Base-by-base conservation (phyloP, 2,329 filamentous ascomycete genomes). In the Ophiocordyceps camponoti-floridani region DNA sequence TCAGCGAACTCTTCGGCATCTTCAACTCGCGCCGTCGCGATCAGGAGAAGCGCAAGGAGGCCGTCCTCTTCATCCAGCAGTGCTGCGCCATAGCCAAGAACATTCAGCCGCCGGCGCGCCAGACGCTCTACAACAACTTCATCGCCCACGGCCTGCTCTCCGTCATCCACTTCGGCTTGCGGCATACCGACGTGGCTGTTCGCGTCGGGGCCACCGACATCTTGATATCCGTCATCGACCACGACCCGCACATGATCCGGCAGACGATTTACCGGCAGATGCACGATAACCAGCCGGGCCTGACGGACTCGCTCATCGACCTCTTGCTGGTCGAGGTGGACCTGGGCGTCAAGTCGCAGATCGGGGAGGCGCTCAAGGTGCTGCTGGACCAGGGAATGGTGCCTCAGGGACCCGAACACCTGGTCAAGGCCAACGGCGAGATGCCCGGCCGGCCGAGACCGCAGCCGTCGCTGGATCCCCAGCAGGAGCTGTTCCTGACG, bases 41-140 rank as follows among this genome's bases (percentile, higher is more conserved):
- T 43, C 67, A 74, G 44, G 77, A 77, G 56, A 78, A 83, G 48
- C 93, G 91, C 63, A 94, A 94, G 62, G 85, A 96, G 53, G 91
- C 86, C 0, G 89, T 98, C 11, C 72, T 93, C 35, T 96, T 98
- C 61, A 91, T 98, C 47, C 88, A 96, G 60, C 88, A 96, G 60
- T 96, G 89, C 63, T 94, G 87, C 52, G 76, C 80, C 4, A 91
- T 96, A 54, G 86, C 87, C 1, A 98, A 98, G 66, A 95, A 87
- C 55, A 71, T 98, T 16, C 91, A 96, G 58, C 82, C 83, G 2
- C 82, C 82, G 26, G 79, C 79, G 8, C 77, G 91, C 48, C 81
- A 84, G 49, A 79, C 78, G 19, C 68, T 98, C 14, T 95, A 94
- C 63, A 81, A 82, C 56, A 94, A 93, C 58, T 93, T 96, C 58